Percentiles rank a stretch among this genome's conserved stretches.
phyloP scores from a whole-genome alignment of 257 asterid species.

The Jaltomata sinuosa region DNA sequence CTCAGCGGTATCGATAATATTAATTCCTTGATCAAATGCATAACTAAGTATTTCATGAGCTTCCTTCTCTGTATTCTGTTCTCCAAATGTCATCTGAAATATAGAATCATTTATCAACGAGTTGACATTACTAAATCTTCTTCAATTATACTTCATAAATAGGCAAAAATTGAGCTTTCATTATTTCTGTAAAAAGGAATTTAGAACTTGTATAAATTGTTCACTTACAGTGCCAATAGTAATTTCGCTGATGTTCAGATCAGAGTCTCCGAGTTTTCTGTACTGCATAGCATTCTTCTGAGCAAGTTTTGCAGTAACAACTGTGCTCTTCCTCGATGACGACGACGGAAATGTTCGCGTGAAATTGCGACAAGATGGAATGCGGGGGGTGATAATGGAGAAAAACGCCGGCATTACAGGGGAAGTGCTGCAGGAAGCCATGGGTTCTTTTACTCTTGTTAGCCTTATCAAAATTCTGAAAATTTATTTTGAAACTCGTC shows the following conservation, averaged over 20 bases:
- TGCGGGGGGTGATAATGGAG: neutral
- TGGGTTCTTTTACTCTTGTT: neutral
- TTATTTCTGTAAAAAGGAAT: neutral
- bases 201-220: too few relatives aligned
- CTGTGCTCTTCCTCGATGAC: neutral
- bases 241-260: conserved; percentile 79
- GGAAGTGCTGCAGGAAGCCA: neutral
- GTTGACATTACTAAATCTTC: neutral
- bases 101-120: neutral
- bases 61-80: conserved; percentile 91
- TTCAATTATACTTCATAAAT: neutral
- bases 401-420: neutral
- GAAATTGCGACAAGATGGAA: neutral
- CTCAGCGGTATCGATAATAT: conserved; percentile 77
- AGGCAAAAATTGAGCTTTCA: too few relatives aligned
- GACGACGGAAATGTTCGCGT: neutral
- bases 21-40: conserved; percentile 77
- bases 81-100: conserved; percentile 84
- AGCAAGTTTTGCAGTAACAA: conserved; percentile 5
- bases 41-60: conserved; percentile 80
- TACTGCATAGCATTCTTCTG: conserved; percentile 41
- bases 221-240: conserved; percentile 84
- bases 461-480: neutral
- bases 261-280: conserved; percentile 79
- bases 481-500: neutral